These are phyloP conservation scores for Parastagonospora avenae DNA, from an alignment of 2,329 filamentous ascomycete genomes.

Conservation along the genomic window DNA sequence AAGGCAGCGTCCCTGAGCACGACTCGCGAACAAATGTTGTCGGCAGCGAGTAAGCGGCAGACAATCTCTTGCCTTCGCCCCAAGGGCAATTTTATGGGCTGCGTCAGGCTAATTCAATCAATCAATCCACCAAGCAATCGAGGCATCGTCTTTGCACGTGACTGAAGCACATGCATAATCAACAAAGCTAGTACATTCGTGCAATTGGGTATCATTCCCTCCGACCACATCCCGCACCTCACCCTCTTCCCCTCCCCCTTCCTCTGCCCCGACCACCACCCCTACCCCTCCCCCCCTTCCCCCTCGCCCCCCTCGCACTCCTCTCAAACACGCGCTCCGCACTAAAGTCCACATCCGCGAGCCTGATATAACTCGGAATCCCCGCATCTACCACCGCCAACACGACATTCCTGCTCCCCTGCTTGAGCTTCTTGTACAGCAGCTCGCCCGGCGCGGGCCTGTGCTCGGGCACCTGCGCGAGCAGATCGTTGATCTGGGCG, in stretches of 20 bases:
- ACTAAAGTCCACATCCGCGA: slow-evolving; percentile 79
- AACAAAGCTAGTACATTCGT: not conserved
- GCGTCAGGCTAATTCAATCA: no score
- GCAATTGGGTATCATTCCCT: not conserved
- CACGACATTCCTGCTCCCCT: slow-evolving; percentile 82
- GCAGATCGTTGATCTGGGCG: slow-evolving; percentile 70
- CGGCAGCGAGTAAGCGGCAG: no score
- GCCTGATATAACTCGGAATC: slow-evolving; percentile 82
- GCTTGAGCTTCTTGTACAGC: slow-evolving; percentile 78
- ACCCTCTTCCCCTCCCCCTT: slow-evolving; percentile 22
- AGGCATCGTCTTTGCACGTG: no score
- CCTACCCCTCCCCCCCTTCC: slow-evolving; percentile 41
- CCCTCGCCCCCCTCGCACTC: slow-evolving; percentile 44
- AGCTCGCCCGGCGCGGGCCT: slow-evolving; percentile 60
- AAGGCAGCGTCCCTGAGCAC: no score
- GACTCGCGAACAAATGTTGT: no score
- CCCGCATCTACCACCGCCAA: slow-evolving; percentile 90
- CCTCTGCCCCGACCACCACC: slow-evolving; percentile 46
- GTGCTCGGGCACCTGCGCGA: slow-evolving; percentile 75
- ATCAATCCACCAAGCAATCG: no score
- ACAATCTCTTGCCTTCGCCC: no score
- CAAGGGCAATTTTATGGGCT: no score
- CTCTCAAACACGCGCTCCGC: slow-evolving; percentile 70
- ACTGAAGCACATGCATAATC: not conserved
- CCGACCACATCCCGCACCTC: slow-evolving; percentile 12